Percentiles rank a stretch among this genome's conserved stretches.
These are phyloP conservation scores for Mycena galericulata DNA, from an alignment of 768 basidiomycete species.

Conservation along the genomic window DNA sequence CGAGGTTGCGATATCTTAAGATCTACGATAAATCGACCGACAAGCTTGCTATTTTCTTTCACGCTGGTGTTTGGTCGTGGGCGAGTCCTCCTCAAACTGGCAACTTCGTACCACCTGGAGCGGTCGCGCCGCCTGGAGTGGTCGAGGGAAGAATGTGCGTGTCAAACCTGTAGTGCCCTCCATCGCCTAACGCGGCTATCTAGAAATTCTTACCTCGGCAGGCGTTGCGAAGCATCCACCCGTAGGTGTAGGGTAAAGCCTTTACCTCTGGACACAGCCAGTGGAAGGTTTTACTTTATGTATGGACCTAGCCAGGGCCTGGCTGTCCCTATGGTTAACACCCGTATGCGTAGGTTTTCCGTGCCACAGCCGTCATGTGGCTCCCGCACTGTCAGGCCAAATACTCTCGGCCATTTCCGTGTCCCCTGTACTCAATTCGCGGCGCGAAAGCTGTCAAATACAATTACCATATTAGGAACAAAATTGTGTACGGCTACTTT, in stretches of 20 bases:
- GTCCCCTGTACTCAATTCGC: no score
- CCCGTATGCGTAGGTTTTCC: no score
- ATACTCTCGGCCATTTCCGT: no score
- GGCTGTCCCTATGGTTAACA: no score
- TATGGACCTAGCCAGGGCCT: neutral
- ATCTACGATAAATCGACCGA: neutral
- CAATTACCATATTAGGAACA: no score
- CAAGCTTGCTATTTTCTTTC: neutral
- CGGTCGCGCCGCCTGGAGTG: neutral
- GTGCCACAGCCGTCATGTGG: neutral
- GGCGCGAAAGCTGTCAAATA: no score
- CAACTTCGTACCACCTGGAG: neutral
- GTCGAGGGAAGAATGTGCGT: neutral
- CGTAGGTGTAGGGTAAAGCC: neutral
- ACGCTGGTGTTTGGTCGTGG: neutral
- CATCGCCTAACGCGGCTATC: no score
- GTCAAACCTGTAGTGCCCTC: no score
- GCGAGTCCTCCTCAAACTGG: neutral
- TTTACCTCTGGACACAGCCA: neutral
- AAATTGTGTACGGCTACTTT: no score
- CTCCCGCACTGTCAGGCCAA: no score
- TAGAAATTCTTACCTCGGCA: no score
- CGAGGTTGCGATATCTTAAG: neutral
- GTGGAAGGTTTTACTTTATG: neutral
- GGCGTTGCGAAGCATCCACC: no score